Conservation (phyloP, 371 early-diverging fungal species). For the Catenaria anguillulae region DNA sequence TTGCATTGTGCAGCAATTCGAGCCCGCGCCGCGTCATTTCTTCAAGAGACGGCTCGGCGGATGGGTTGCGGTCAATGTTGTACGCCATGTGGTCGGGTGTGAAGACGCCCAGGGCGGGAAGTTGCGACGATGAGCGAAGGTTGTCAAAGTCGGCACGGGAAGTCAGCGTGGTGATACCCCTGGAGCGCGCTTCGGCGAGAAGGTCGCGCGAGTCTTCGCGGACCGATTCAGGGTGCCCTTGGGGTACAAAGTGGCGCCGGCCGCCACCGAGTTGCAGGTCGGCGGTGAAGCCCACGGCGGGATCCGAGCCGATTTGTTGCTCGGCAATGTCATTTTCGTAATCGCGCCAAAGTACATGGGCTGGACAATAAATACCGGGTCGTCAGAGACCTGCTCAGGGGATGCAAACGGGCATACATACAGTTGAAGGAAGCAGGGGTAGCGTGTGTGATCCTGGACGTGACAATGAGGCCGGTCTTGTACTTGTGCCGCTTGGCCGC, state of each 20-base stretch:
- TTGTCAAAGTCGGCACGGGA: slow-evolving; percentile 42
- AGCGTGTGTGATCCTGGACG: slow-evolving; percentile 84
- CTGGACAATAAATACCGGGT: slow-evolving; percentile 11
- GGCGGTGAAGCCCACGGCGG: slow-evolving; percentile 29
- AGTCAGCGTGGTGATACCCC: slow-evolving; percentile 20
- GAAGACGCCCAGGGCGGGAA: slow-evolving; percentile 1
- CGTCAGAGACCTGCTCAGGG: not conserved
- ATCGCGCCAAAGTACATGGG: slow-evolving; percentile 63
- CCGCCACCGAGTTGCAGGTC: slow-evolving; percentile 91
- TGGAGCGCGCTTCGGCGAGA: slow-evolving; percentile 30
- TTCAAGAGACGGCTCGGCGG: slow-evolving; percentile 54
- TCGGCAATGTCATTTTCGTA: slow-evolving; percentile 70
- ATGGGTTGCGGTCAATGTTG: slow-evolving; percentile 62
- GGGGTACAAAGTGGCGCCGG: slow-evolving; percentile 61
- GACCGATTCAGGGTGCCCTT: slow-evolving; percentile 22
- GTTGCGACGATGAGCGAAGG: slow-evolving; percentile 7
- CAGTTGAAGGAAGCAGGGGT: slow-evolving; percentile 54
- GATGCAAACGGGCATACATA: not conserved
- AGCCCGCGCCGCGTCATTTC: slow-evolving; percentile 76
- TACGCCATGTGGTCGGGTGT: slow-evolving; percentile 63
- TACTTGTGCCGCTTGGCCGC: slow-evolving; percentile 64
- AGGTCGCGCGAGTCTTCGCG: slow-evolving; percentile 53
- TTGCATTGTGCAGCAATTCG: slow-evolving; percentile 33
- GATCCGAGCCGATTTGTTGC: slow-evolving; percentile 71
- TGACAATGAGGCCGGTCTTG: slow-evolving; percentile 79